Percentiles rank a stretch among this genome's conserved stretches.
phyloP scores from a whole-genome alignment of 2,329 filamentous ascomycete genomes.

The Phialophora tarda region DNA sequence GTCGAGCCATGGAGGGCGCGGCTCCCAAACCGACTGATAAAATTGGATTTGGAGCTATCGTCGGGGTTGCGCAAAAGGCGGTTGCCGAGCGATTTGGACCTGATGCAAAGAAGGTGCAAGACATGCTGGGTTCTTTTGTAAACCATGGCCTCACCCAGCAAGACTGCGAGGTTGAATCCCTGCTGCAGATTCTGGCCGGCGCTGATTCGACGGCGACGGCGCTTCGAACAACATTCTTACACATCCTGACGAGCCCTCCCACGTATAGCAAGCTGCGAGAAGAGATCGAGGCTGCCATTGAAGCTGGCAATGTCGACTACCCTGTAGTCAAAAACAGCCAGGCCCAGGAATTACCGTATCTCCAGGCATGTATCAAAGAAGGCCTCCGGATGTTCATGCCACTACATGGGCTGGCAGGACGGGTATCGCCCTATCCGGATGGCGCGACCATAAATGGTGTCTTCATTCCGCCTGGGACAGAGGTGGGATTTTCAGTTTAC shows the following conservation, averaged over 20 bases:
- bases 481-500: conserved; percentile 32
- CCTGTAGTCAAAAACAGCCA: conserved; percentile 39
- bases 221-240: conserved; percentile 19
- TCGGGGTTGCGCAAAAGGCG: conserved; percentile 31
- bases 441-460: neutral
- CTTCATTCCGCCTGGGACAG: conserved; percentile 4
- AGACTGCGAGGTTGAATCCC: conserved; percentile 22
- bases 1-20: conserved; percentile 22
- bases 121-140: conserved; percentile 44
- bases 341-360: conserved; percentile 51
- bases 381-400: conserved; percentile 10
- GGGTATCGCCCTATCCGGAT: neutral
- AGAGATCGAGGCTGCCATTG: conserved; percentile 27
- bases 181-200: conserved; percentile 31
- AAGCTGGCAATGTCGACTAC: conserved; percentile 21
- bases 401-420: conserved; percentile 2
- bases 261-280: conserved; percentile 25
- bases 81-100: conserved; percentile 38
- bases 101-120: conserved; percentile 30
- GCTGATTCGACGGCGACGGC: conserved; percentile 19
- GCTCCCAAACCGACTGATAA: conserved; percentile 30
- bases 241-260: conserved; percentile 28
- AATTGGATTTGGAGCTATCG: conserved; percentile 31
- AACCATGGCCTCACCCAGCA: conserved; percentile 36
- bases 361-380: conserved; percentile 59